Base-by-base conservation (phyloP, 1,284 basidiomycete species). In the Trichosporon asahii region DNA sequence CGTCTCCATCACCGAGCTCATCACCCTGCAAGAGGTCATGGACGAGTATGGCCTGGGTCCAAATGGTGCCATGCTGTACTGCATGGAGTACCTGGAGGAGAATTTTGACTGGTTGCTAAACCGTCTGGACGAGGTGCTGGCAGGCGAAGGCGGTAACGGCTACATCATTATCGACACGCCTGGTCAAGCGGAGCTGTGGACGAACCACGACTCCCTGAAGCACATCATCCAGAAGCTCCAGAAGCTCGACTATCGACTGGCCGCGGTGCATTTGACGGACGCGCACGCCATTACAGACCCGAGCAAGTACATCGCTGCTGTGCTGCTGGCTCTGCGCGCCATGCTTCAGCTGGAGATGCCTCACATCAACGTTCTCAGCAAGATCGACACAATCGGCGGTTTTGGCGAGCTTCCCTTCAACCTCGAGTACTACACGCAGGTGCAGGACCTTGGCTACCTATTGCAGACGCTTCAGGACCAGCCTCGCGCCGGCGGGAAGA, bases 261-360 rank as follows among this genome's bases (percentile, higher is more conserved):
- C 94, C 65, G 94, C 93, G 3, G 92, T 99, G 1, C 95, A 99
- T 82, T 87, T 99, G 1, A 95, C 94, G 79, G 96, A 99, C 84
- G 92, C 97, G 0, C 94, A 96, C 81, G 95, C 98, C 80, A 92
- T 99, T 77, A 96, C 95, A 44, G 95, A 99, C 80, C 91, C 95
- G 6, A 88, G 93, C 5, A 97, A 98, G 84, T 99, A 97, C 83
- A 88, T 99, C 68, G 94, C 95, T 1, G 89, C 98, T 12, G 87
- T 98, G 55, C 87, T 99, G 44, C 88, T 99, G 4, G 93, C 94
- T 6, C 86, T 99, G 25, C 88, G 96, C 64, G 93, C 95, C 21
- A 99, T 99, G 97, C 87, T 99, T n/a, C 94, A 97, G 79, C 88
- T 99, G 68, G 97, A 98, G 80, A 87, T 99, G 29, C 97, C 97